Conservation (phyloP, 441 rosid genomes). For the Jatropha multifida region DNA sequence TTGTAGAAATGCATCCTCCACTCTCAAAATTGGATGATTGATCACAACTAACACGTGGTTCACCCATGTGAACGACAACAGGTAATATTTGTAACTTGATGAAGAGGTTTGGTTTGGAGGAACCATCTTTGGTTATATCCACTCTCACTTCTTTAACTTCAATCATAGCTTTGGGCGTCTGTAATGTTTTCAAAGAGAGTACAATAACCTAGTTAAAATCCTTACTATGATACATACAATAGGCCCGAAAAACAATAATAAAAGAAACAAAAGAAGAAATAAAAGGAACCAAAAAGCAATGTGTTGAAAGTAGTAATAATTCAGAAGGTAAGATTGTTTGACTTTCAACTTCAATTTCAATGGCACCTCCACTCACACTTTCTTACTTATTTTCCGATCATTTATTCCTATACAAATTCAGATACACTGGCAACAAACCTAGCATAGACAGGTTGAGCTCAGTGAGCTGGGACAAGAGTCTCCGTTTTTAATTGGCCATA, state of each 20-base stretch:
- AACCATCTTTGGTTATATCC: constrained; percentile 82
- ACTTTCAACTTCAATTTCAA: not conserved
- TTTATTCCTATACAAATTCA: not conserved
- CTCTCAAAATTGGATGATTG: constrained; percentile 44
- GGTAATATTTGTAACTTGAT: constrained; percentile 79
- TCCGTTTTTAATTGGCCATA: not conserved
- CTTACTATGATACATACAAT: constrained; percentile 8
- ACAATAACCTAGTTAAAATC: constrained; percentile 10
- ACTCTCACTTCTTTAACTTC: constrained; percentile 80
- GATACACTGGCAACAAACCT: not conserved
- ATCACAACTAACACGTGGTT: constrained; percentile 55
- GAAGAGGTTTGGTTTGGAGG: constrained; percentile 64
- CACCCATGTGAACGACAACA: constrained; percentile 59
- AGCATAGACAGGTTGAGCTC: not conserved
- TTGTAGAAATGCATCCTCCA: constrained; percentile 43
- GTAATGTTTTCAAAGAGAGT: constrained; percentile 38
- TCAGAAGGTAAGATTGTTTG: not conserved
- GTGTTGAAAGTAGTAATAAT: not conserved
- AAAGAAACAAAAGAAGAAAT: not conserved
- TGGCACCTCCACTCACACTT: not conserved
- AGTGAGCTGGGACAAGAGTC: not conserved
- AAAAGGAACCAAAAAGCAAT: constrained; percentile 2
- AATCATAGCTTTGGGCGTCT: constrained; percentile 64
- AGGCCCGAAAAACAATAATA: not conserved
- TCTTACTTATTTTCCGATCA: not conserved